phyloP scores from a whole-genome alignment of 768 basidiomycete species.

The Sutorius australiensis region DNA sequence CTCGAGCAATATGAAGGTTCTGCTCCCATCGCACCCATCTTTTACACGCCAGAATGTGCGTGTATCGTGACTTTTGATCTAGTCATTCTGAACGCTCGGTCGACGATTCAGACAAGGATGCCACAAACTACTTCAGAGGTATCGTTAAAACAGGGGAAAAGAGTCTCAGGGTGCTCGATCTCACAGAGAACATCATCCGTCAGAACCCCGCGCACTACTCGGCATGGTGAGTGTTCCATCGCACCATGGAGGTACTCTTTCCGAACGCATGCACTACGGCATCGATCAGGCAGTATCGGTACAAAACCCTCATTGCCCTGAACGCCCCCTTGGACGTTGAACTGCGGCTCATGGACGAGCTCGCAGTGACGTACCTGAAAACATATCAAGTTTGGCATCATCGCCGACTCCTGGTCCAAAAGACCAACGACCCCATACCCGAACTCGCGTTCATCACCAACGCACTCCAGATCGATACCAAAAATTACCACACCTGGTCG shows the following conservation, averaged over 20 bases:
- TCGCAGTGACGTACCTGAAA: conserved; percentile 82
- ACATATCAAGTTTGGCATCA: conserved; percentile 99
- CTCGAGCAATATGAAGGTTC: conserved; percentile 76
- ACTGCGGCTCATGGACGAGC: conserved; percentile 79
- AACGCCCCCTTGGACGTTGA: conserved; percentile 70
- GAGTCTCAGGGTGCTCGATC: conserved; percentile 73
- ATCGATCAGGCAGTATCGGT: conserved; percentile 83
- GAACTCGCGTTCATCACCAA: conserved; percentile 81
- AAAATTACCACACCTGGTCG: conserved; percentile 99
- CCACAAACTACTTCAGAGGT: conserved; percentile 88
- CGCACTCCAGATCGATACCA: conserved; percentile 71
- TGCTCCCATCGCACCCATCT: conserved; percentile 84
- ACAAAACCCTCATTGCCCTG: conserved; percentile 74
- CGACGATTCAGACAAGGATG: conserved; percentile 72
- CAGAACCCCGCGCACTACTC: conserved; percentile 96
- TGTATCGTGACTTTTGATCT: conserved; percentile 14
- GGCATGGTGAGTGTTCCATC: conserved; percentile 66
- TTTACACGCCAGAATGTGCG: conserved; percentile 87
- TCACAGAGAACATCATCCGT: conserved; percentile 86
- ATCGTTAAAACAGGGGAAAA: conserved; percentile 75
- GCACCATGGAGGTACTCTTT: neutral
- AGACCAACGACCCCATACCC: conserved; percentile 46
- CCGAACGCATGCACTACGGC: neutral
- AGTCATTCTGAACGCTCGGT: conserved; percentile 4
- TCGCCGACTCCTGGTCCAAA: conserved; percentile 67